Percentiles rank a stretch among this genome's conserved stretches.
phyloP scores from a whole-genome alignment of 352 stramenopile species.

The Hyaloperonospora arabidopsidis region DNA sequence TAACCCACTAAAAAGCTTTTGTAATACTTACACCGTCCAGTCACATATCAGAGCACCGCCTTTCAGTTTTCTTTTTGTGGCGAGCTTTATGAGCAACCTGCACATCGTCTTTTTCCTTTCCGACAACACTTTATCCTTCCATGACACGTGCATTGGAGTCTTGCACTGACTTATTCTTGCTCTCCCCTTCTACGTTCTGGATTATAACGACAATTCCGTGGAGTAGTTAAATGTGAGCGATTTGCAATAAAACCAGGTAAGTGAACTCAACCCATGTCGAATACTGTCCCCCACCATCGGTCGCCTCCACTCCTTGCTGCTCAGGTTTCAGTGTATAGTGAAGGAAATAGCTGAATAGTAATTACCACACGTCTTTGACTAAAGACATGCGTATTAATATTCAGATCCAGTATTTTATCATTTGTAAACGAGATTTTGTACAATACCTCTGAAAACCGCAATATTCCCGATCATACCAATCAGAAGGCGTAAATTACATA shows the following conservation, averaged over 20 bases:
- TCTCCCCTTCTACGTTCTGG: slow-evolving; percentile 68
- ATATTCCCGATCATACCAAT: no score
- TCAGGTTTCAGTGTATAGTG: slow-evolving; percentile 20
- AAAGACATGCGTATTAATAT: no score
- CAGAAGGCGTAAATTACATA: no score
- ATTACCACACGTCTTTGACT: no score
- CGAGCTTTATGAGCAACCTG: slow-evolving; percentile 91
- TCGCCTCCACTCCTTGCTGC: slow-evolving; percentile 16
- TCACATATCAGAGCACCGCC: slow-evolving; percentile 84
- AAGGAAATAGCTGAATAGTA: no score
- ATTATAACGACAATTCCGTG: slow-evolving; percentile 97
- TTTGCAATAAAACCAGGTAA: slow-evolving; percentile 83
- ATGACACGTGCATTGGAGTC: slow-evolving; percentile 93
- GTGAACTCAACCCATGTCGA: slow-evolving; percentile 86
- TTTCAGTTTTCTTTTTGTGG: slow-evolving; percentile 67
- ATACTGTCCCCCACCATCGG: slow-evolving; percentile 8
- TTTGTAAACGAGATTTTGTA: no score
- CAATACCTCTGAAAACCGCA: no score
- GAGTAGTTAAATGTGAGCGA: slow-evolving; percentile 96
- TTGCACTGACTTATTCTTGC: slow-evolving; percentile 49
- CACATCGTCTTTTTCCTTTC: no score
- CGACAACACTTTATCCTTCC: slow-evolving; percentile 92
- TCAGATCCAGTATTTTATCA: no score
- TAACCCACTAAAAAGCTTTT: slow-evolving; percentile 96
- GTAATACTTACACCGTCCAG: slow-evolving; percentile 92